Evolutionary conservation across 192 early-diverging fungal genomes (phyloP), one percentile per base, ranked within the genome.

Genomic region (Coemansia sp.): DNA sequence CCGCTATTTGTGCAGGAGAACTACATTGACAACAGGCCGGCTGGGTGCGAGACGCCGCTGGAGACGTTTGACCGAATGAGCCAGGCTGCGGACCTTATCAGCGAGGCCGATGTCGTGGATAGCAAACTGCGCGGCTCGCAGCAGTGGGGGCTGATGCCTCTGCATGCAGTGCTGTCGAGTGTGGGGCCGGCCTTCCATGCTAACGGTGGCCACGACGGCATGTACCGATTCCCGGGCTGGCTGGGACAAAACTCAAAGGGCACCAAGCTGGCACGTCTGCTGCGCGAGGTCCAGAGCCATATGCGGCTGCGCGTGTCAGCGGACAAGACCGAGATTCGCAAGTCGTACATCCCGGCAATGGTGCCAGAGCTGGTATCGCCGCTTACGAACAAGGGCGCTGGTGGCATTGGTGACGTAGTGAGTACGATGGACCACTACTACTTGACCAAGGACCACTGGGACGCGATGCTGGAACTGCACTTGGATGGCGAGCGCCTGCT

Each of bases 1-100:
- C 93, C 91, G 50, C 80, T 99, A 54, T 93, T 99, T 87, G 87
- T 99, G n/a, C 92, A 91, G 75, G 94, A 95, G 75, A 93, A 93
- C 73, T 95, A 95, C 80, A 68, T 93, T n/a, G 82, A 87, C 60
- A 84, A 76, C 68, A 80, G 69, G 35, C 91, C 91, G 4, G 60
- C 73, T 22, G 44, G 82, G 1, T 83, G 84, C 2, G 22, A 60
- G 60, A 64, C 50, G 42, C 34, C 43, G 14, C 40, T 60, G 29
- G 80, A 80, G 29, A 53, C 76, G 14, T 69, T 97, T 38, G 84
- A 88, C 3, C 55, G 83, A 29, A 65, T 97, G 34, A 84, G 88
- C 62, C 69, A 87, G 11, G 97, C 97, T 0, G 90, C 97, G 6
- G 93, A 95, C 22, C 76, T 90, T 18, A 92, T 98, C 38, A 86